Base-by-base conservation (phyloP, 805 yeast species). In the Starmerella kuoi region DNA sequence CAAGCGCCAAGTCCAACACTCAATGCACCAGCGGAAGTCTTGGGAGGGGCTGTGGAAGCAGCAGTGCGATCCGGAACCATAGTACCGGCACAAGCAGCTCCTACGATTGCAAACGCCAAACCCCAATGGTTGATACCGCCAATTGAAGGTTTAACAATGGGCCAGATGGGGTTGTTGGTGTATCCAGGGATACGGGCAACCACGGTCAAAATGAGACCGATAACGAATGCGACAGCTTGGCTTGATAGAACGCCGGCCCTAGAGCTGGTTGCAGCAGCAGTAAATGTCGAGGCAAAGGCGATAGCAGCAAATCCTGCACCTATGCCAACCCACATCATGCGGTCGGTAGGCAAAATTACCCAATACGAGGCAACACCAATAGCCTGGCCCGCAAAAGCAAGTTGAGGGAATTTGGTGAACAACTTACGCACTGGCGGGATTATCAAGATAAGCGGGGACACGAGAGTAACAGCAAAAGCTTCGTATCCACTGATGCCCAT, bases 401-500 rank as follows among this genome's bases (percentile, higher is more conserved):
- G 41, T 47, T 68, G 73, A 12, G 87, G 85, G 47, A 56, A 57
- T 2, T 50, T 41, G 3, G 61, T 56, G 35, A 72, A 63, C 8
- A 70, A 47, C 7, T 49, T 49, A 43, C 70, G 64, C 3, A 69
- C 25, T n/a, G 64, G 62, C 14, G 74, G 68, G 14, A 77, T 49
- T 4, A 61, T 61, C 3, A 81, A 39, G 9, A 76, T 41, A 30
- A 77, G 64, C 19, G 76, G 63, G 5, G 74, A 56, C 36, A 84
- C 67, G 2, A 76, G 70, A 8, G 45, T 34, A 9, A 44, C 25
- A 12, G 44, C 30, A 21, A 38, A 48, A 0, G 80, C 80, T 62
- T 91, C 98, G 59, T 82, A 87, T 3, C 98, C 98, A 2, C 94
- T 81, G 42, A 91, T 79, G 5, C 96, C 97, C 96, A 91, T 86